Conservation (phyloP, 345 rosid genomes). For the Salix viminalis region DNA sequence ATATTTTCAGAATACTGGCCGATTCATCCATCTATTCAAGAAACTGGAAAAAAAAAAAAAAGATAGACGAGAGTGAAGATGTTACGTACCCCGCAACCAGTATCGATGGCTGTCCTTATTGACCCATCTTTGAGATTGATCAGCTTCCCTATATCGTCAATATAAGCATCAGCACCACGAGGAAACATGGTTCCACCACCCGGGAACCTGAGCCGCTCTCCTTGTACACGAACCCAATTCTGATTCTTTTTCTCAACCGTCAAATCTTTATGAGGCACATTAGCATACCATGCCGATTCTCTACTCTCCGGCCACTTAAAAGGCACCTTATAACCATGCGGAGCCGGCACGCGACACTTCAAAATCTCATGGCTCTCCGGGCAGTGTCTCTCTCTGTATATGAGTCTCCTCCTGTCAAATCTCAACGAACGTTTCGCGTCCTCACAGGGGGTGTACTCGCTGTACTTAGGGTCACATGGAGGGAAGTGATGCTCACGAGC, state of each 20-base stretch:
- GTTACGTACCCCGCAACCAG: constrained; percentile 92
- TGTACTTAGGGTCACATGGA: constrained; percentile 41
- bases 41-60: neutral
- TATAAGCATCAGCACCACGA: constrained; percentile 76
- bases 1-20: no score
- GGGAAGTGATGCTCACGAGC: constrained; percentile 49
- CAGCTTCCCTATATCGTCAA: constrained; percentile 69
- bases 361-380: constrained; percentile 46
- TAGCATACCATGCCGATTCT: constrained; percentile 77
- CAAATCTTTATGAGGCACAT: constrained; percentile 84
- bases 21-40: neutral
- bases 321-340: constrained; percentile 67
- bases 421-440: constrained; percentile 50
- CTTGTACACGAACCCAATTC: constrained; percentile 74
- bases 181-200: constrained; percentile 99
- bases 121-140: constrained; percentile 81
- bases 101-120: constrained; percentile 83
- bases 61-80: neutral
- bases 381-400: constrained; percentile 84
- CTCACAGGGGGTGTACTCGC: constrained; percentile 83
- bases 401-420: constrained; percentile 47
- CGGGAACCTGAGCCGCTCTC: constrained; percentile 71
- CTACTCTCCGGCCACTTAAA: constrained; percentile 89
- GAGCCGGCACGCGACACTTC: constrained; percentile 72
- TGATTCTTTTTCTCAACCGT: constrained; percentile 83